Base-by-base conservation (phyloP, 1,284 basidiomycete species). In the Pulchroboletus neoregius region DNA sequence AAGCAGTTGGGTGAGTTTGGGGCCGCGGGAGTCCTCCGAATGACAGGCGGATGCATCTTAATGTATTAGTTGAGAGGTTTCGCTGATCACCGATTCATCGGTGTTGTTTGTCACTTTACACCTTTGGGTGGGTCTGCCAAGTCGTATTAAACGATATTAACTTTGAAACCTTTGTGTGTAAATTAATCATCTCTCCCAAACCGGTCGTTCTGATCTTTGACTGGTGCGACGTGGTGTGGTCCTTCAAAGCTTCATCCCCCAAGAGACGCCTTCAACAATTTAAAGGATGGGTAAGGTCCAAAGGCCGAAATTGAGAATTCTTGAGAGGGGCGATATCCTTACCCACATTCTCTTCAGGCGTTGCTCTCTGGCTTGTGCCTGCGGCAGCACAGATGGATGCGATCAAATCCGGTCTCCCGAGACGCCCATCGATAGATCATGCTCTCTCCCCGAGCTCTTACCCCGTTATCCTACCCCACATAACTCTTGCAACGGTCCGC, bases 1-100 rank as follows among this genome's bases (percentile, higher is more conserved):
- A 33, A 73, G 75, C 52, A 86, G 83, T 51, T 89, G 86, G 86
- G 70, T 89, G 43, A 85, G 78, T 58, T 65, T 88, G 56, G 64
- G 55, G 16, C 42, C 58, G 9, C 62, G 47, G 30, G 56, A 49
- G 45, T 41, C 58, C 12, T 38, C 60, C 26, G 46, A 53, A 37
- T 66, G 40, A 63, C 12, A 4, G 4, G 11, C 8, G 41, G 36
- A 32, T 28, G 24, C 24, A 18, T 15, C 18, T 41, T 23, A 12
- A 35, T 33, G 34, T 27, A 15, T 22, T 6, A 12, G 26, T 24
- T 13, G 18, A n/a, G n/a, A n/a, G n/a, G n/a, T n/a, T n/a, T n/a
- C n/a, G n/a, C n/a, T n/a, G n/a, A n/a, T n/a, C n/a, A n/a, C n/a
- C n/a, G n/a, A n/a, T n/a, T n/a, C n/a, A n/a, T n/a, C n/a, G 18